phyloP scores from a whole-genome alignment of 192 early-diverging fungal species.

The Anaeromyces robustus region DNA sequence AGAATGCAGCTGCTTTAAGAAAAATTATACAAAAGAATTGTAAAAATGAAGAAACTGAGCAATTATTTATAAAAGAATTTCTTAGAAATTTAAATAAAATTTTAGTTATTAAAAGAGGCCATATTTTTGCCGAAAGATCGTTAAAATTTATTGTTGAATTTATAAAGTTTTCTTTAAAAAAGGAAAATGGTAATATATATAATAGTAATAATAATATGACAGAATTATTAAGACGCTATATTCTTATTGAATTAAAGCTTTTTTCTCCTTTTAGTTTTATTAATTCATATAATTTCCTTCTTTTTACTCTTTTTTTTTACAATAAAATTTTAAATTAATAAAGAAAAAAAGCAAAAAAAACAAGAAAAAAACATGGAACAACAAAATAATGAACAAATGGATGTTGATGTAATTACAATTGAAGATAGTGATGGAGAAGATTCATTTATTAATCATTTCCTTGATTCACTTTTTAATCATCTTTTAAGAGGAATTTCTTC shows the following conservation, averaged over 20 bases:
- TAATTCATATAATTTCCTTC: too few species aligned
- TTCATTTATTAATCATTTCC: constrained; percentile 50
- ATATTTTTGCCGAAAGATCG: constrained; percentile 50
- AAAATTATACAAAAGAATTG: constrained; percentile 30
- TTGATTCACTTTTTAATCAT: constrained; percentile 50
- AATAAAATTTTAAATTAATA: not conserved
- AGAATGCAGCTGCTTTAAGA: constrained; percentile 51
- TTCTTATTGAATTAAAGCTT: too few species aligned
- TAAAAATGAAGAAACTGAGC: constrained; percentile 26
- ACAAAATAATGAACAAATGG: not conserved
- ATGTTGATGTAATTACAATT: constrained; percentile 13
- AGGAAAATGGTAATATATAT: constrained; percentile 14
- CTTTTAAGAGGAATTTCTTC: constrained; percentile 60
- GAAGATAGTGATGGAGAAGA: constrained; percentile 8
- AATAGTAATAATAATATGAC: not conserved
- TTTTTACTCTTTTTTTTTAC: too few species aligned
- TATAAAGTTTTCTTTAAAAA: constrained; percentile 50
- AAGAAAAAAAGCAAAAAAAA: not conserved
- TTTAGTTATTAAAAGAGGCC: constrained; percentile 55
- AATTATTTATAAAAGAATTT: constrained; percentile 56
- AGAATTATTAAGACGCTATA: too few species aligned
- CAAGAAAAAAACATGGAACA: not conserved
- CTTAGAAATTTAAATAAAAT: constrained; percentile 66
- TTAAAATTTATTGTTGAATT: constrained; percentile 60
- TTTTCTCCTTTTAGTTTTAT: too few species aligned